phyloP scores from a whole-genome alignment of 1,139 yeast species.

The Lodderomyces jiufengensis region DNA sequence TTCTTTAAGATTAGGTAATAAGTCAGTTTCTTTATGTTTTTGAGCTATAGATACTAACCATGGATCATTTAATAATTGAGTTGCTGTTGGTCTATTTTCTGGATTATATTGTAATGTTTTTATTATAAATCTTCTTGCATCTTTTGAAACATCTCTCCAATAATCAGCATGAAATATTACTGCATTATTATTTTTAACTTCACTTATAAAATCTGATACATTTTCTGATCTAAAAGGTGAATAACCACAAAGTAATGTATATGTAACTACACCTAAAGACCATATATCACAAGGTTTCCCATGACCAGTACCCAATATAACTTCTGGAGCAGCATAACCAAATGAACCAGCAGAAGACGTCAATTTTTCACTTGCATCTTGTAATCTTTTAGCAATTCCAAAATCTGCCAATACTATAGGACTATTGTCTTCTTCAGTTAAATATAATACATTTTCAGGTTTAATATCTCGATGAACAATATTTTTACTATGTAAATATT shows the following conservation, averaged over 20 bases:
- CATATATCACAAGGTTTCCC: conserved; percentile 92
- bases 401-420: conserved; percentile 84
- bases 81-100: conserved; percentile 61
- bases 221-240: conserved; percentile 88
- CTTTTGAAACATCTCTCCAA: conserved; percentile 75
- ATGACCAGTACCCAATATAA: conserved; percentile 71
- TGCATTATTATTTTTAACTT: conserved; percentile 64
- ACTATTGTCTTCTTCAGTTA: conserved; percentile 50
- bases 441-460: conserved; percentile 82
- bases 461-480: conserved; percentile 90
- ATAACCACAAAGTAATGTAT: conserved; percentile 87
- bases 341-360: conserved; percentile 83
- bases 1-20: conserved; percentile 62
- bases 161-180: conserved; percentile 84
- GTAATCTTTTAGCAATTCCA: conserved; percentile 80
- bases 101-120: conserved; percentile 67
- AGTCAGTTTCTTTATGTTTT: conserved; percentile 51
- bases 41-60: conserved; percentile 61
- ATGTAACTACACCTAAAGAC: conserved; percentile 89
- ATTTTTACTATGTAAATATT: conserved; percentile 66
- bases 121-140: conserved; percentile 71
- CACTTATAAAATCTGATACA: conserved; percentile 74
- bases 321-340: conserved; percentile 96
- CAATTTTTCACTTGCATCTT: conserved; percentile 57
- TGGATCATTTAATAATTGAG: conserved; percentile 57